A percentile compares a stretch with the other conserved stretches of the same genome.
These are phyloP conservation scores for Crithidia expoeki DNA, from an alignment of 208 protist genomes.

Conservation along the genomic window DNA sequence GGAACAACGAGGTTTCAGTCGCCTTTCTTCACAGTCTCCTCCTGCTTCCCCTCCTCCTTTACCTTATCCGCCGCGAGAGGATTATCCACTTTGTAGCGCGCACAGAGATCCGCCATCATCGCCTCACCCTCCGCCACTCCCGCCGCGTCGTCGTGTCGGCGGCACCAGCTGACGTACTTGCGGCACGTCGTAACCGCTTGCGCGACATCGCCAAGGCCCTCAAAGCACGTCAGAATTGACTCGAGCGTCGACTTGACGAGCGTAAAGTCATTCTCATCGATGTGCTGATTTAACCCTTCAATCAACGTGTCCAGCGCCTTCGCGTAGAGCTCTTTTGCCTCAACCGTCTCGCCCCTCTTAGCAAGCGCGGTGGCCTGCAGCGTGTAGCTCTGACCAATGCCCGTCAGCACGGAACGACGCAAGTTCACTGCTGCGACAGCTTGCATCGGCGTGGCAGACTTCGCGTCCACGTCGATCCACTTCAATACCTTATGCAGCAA, in stretches of 20 bases:
- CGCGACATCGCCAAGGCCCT: constrained; percentile 74
- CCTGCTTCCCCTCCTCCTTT: constrained; percentile 16
- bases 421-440: constrained; percentile 87
- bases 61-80: constrained; percentile 26
- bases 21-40: neutral
- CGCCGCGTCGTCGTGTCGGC: constrained; percentile 66
- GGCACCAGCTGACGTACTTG: constrained; percentile 91
- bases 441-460: constrained; percentile 84
- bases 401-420: constrained; percentile 76
- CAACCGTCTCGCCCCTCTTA: constrained; percentile 36
- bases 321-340: constrained; percentile 67
- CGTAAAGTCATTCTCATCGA: constrained; percentile 83
- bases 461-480: constrained; percentile 89
- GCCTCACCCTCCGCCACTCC: constrained; percentile 67
- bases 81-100: constrained; percentile 45
- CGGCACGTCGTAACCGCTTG: constrained; percentile 82
- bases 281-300: constrained; percentile 82
- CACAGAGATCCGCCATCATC: constrained; percentile 64
- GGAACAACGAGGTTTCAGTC: too few relatives aligned
- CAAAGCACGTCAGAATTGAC: constrained; percentile 79
- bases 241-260: constrained; percentile 79
- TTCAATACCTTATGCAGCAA: constrained; percentile 71
- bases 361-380: constrained; percentile 38
- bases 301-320: constrained; percentile 87
- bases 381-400: constrained; percentile 62